A percentile compares a stretch with the other conserved stretches of the same genome.
These are phyloP conservation scores for Trametes gibbosa DNA, from an alignment of 768 basidiomycete genomes.

Conservation along the genomic window DNA sequence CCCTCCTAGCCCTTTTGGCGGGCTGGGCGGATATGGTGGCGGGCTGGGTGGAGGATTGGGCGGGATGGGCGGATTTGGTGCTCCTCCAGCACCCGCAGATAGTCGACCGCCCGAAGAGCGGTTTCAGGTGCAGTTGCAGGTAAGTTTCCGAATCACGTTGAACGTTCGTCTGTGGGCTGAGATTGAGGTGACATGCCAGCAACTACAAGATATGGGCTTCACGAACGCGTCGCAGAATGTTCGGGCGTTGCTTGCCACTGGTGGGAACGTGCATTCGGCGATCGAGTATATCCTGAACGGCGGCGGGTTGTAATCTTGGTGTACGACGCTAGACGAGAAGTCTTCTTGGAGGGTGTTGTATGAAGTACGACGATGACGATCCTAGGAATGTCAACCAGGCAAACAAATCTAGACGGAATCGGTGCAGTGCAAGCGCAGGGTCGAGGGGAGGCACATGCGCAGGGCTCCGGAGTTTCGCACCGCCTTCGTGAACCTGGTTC, in stretches of 20 bases:
- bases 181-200: constrained; percentile 39
- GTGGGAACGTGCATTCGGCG: constrained; percentile 88
- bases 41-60: constrained; percentile 15
- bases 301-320: constrained; percentile 52
- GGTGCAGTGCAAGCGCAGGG: too few species aligned
- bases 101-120: constrained; percentile 84
- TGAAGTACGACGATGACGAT: neutral
- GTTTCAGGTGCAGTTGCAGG: constrained; percentile 85
- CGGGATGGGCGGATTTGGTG: constrained; percentile 28
- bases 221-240: constrained; percentile 87
- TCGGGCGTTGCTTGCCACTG: constrained; percentile 84
- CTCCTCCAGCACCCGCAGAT: constrained; percentile 53
- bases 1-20: constrained; percentile 27
- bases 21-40: constrained; percentile 14
- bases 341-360: constrained; percentile 2
- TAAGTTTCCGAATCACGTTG: constrained; percentile 21
- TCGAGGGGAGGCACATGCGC: too few species aligned
- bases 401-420: neutral
- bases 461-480: too few species aligned
- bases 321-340: neutral
- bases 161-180: neutral
- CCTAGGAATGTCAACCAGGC: neutral
- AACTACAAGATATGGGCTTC: constrained; percentile 96
- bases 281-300: constrained; percentile 90
- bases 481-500: too few species aligned